Evolutionary conservation across 83 land plant species (phyloP).

Genomic region (Isoetes engelmannii): DNA sequence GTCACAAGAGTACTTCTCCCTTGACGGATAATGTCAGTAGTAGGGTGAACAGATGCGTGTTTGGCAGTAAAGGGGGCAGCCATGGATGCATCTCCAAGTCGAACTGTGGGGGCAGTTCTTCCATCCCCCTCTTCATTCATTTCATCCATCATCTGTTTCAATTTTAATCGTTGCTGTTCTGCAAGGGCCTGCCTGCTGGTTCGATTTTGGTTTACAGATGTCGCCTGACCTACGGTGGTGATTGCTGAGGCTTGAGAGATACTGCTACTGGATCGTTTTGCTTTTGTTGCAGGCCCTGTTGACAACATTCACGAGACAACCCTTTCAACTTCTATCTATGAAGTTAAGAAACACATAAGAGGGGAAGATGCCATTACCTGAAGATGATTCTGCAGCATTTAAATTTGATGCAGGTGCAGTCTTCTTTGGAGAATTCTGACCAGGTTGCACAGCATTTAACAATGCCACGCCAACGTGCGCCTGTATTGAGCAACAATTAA

Average conservation of each 20-base stretch:
- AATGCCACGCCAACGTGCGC: conserved; percentile 96
- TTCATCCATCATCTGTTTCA: conserved; percentile 83
- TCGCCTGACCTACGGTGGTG: background rate
- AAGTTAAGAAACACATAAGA: no score
- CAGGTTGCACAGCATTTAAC: conserved; percentile 75
- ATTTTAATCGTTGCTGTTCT: conserved; percentile 60
- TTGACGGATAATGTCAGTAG: conserved; percentile 87
- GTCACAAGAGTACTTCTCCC: conserved; percentile 97
- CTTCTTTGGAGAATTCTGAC: conserved; percentile 35
- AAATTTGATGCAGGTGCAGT: conserved; percentile 34
- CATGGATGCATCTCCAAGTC: conserved; percentile 99
- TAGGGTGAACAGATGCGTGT: conserved; percentile 90
- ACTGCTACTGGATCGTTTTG: no score
- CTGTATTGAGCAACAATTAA: conserved; percentile 24
- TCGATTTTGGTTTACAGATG: background rate
- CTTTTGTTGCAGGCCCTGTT: no score
- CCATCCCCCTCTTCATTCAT: conserved; percentile 84
- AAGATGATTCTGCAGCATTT: background rate
- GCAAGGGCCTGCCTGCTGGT: conserved; percentile 40
- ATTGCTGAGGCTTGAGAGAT: no score
- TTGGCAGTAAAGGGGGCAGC: conserved; percentile 99
- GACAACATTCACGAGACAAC: no score
- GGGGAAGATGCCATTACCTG: no score
- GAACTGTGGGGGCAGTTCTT: conserved; percentile 65
- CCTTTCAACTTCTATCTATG: no score